Percentiles rank a stretch among this genome's conserved stretches.
Evolutionary conservation across 768 basidiomycete genomes (phyloP).

Genomic region (Pholiota microspora): DNA sequence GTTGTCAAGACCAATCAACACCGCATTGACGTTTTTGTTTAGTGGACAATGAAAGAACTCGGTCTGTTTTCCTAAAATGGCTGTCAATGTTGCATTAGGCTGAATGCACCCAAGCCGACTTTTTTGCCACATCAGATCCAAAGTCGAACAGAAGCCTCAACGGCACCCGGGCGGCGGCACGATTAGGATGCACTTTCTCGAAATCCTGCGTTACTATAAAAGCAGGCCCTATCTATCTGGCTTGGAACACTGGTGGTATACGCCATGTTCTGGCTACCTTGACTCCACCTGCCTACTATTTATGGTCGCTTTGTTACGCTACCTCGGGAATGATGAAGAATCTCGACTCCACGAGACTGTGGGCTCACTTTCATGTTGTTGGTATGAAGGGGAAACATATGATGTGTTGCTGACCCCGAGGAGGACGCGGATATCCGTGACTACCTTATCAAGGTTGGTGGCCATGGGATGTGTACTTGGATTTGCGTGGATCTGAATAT

Average conservation of each 20-base stretch:
- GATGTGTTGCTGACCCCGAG: constrained; percentile 14
- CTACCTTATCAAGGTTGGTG: constrained; percentile 3
- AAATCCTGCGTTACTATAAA: neutral
- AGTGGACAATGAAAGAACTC: neutral
- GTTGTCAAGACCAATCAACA: neutral
- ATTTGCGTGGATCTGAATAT: neutral
- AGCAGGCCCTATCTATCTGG: neutral
- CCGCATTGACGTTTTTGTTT: neutral
- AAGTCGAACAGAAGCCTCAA: neutral
- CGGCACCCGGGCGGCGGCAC: neutral
- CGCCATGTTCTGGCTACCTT: neutral
- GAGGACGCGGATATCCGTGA: constrained; percentile 18
- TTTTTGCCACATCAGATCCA: neutral
- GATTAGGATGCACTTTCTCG: neutral
- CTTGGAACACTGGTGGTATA: neutral
- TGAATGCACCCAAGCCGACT: neutral
- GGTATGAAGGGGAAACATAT: constrained; percentile 8
- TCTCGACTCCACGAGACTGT: constrained; percentile 3
- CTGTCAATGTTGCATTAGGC: neutral
- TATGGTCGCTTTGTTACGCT: neutral
- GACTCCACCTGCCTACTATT: neutral
- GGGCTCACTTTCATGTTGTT: neutral
- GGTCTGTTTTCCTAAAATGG: neutral
- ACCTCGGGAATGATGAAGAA: neutral
- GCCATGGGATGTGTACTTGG: constrained; percentile 1